Evolutionary conservation across 2,329 filamentous ascomycete genomes (phyloP), one percentile per base, ranked within the genome.

Genomic region (Xylaria hypoxylon): DNA sequence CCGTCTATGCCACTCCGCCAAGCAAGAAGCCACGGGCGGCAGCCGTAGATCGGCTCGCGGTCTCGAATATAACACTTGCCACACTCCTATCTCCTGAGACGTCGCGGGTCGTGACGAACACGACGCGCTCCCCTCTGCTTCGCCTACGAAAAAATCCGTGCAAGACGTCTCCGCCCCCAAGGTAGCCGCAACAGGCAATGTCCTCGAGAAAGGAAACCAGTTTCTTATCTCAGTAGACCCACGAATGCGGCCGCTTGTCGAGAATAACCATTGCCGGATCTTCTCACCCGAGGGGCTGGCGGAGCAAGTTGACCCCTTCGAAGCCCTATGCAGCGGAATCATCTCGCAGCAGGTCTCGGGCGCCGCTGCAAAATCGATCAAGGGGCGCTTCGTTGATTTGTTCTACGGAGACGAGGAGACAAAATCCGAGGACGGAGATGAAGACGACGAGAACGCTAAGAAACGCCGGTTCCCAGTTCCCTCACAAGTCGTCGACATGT

Each of bases 331-430:
- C 44, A 94, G 91, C 78, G 92, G 94, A 58, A 97, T 99, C 76
- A 97, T 98, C 73, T 94, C 93, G 59, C 96, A 98, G 80, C 96
- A 99, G 81, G 95, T 99, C 22, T 97, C 94, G 0, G 94, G 95
- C 19, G 93, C 94, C 5, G 96, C 96, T 0, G 96, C 96, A 13
- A 91, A 88, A 71, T 92, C 92, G 5, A 98, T 99, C 80, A 94
- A 95, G 78, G 87, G 86, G 56, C 95, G 93, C 70, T 97, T 97
- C 77, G 81, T 97, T 22, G 84, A 82, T 1, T 81, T 97, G 5
- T 97, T 97, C 78, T 72, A 75, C 19, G 74, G 75, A 50, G 73
- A 75, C 58, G 68, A 69, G 28, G 63, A 61, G 22, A 66, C 72
- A 70, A 52, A 31, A 10, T 53, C 45, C 11, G 59, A 60, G 24